Evolutionary conservation across 768 basidiomycete species (phyloP), one percentile per base, ranked within the genome.

Genomic region (Gloeopeniophorella convolvens): DNA sequence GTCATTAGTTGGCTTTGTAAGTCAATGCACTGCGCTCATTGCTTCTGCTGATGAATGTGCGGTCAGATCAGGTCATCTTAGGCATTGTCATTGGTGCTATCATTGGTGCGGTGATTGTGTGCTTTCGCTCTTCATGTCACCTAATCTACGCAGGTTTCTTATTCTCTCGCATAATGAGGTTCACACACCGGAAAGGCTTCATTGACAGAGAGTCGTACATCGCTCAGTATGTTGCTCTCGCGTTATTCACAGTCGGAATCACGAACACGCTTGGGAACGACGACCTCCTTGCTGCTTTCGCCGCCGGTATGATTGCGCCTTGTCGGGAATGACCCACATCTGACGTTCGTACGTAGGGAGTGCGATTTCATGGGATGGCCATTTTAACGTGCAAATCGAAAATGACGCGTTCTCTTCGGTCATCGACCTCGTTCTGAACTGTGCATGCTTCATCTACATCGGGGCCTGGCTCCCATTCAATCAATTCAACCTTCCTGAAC

Each of bases 301-400:
- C 87, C 42, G 83, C 82, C 59, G 86, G 86, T 82, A 36, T 23
- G 70, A 47, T 21, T 36, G 4, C 11, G n/a, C 28, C 42, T 28
- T 9, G 10, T 5, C 3, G 36, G 23, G 4, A 12, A 5, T 23
- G 9, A 31, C 12, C 48, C 18, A 3, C 10, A 18, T 8, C 8
- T 48, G 31, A 45, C 16, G n/a, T 13, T 45, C 41, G 50, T 49
- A 63, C 36, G 63, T 67, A 83, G 94, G 94, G 3, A 82, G 76
- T 45, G 89, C 94, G 1, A 85, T 97, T 56, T 89, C 89, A 6
- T 94, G 89, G 91, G 92, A 95, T 65, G 88, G 82, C 3, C 74
- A 89, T 57, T 88, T 88, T 69, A 85, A 88, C 59, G 68, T 68
- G 16, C 82, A 89, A 51, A 89, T 80, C 0, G 88, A 94, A 66